phyloP scores from a whole-genome alignment of 495 filamentous ascomycete species.

The Thermochaetoides thermophila region DNA sequence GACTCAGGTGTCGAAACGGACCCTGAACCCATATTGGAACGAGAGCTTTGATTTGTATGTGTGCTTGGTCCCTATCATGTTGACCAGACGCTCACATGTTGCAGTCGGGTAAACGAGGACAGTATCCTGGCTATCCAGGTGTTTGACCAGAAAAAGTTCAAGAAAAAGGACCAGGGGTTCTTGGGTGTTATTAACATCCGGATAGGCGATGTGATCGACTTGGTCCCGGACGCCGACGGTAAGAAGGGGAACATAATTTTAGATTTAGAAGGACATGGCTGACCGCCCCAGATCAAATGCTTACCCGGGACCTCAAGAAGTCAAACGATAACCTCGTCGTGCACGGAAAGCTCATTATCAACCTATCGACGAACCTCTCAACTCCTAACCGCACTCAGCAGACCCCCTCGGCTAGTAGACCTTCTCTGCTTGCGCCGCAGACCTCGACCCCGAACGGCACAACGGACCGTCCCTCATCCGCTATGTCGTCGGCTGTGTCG shows the following conservation, averaged over 20 bases:
- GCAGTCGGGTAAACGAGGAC: conserved; percentile 73
- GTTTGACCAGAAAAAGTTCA: conserved; percentile 99
- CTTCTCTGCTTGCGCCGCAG: conserved; percentile 25
- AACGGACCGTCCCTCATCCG: conserved; percentile 29
- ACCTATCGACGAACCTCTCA: conserved; percentile 75
- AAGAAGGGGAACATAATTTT: too few relatives aligned
- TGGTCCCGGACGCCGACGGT: conserved; percentile 86
- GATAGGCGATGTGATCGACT: conserved; percentile 81
- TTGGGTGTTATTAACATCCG: conserved; percentile 94
- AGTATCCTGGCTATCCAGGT: conserved; percentile 96
- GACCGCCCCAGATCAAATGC: conserved; percentile 65
- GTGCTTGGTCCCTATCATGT: neutral
- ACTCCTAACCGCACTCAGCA: conserved; percentile 18
- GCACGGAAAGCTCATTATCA: conserved; percentile 93
- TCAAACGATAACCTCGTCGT: conserved; percentile 96
- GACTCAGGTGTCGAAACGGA: conserved; percentile 89
- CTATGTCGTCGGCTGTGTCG: conserved; percentile 29
- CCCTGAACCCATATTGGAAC: conserved; percentile 98
- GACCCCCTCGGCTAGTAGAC: conserved; percentile 24
- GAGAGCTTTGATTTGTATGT: conserved; percentile 92
- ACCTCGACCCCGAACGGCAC: conserved; percentile 21
- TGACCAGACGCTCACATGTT: conserved; percentile 12
- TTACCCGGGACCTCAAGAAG: conserved; percentile 96
- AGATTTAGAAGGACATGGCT: too few relatives aligned
- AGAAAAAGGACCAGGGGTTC: conserved; percentile 99